phyloP scores from a whole-genome alignment of 1,284 basidiomycete species.

The Pseudozyma flocculosa region DNA sequence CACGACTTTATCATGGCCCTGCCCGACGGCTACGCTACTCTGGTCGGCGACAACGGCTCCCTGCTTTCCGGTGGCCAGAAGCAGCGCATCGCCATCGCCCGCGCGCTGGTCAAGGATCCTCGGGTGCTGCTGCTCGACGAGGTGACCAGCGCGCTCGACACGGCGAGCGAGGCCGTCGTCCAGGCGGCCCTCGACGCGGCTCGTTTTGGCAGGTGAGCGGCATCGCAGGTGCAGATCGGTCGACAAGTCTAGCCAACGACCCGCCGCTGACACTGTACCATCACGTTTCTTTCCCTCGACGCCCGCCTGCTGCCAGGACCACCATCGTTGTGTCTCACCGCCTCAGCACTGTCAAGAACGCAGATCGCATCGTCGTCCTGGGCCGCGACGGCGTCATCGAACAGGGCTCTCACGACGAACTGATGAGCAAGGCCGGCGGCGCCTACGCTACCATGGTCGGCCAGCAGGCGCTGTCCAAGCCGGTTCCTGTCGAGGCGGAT shows the following conservation, averaged over 20 bases:
- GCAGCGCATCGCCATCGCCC: constrained; percentile 18
- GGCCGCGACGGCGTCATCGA: constrained; percentile 43
- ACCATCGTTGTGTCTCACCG: constrained; percentile 75
- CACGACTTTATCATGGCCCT: constrained; percentile 22
- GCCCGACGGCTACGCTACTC: constrained; percentile 22
- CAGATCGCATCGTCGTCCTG: constrained; percentile 59
- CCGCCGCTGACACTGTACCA: too few species aligned
- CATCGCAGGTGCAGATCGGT: too few species aligned
- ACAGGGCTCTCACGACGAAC: constrained; percentile 43
- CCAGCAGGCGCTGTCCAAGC: not conserved
- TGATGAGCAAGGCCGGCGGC: constrained; percentile 63
- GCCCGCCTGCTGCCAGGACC: constrained; percentile 65
- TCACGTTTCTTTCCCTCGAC: too few species aligned
- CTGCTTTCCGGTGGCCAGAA: constrained; percentile 23
- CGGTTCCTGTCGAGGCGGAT: constrained; percentile 66
- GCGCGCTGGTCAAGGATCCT: constrained; percentile 26
- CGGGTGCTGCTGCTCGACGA: constrained; percentile 57
- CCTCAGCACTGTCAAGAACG: constrained; percentile 83
- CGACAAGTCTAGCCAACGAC: too few species aligned
- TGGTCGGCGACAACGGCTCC: constrained; percentile 27
- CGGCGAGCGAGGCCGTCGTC: constrained; percentile 63
- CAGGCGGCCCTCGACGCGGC: constrained; percentile 54
- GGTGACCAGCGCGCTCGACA: constrained; percentile 77
- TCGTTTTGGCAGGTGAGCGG: too few species aligned
- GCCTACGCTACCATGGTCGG: constrained; percentile 75